A percentile compares a stretch with the other conserved stretches of the same genome.
Conservation (phyloP, 1,139 yeast genomes). For the Blastobotrys ciferrii region DNA sequence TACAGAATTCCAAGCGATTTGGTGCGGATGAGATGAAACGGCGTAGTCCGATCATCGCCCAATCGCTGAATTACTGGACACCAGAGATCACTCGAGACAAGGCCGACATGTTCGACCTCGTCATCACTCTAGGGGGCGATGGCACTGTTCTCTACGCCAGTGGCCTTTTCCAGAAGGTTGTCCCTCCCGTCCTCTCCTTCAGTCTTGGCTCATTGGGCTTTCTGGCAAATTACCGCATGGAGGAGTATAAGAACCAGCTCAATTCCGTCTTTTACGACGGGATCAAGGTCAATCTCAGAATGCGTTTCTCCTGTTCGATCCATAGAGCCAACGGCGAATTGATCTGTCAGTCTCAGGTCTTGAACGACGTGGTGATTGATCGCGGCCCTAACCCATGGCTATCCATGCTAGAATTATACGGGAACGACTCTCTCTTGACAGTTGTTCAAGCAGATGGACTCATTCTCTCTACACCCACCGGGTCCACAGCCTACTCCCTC, state of each 20-base stretch:
- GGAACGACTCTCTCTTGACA: slow-evolving; percentile 75
- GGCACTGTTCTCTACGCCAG: slow-evolving; percentile 85
- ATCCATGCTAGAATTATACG: slow-evolving; percentile 77
- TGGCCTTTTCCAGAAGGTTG: slow-evolving; percentile 72
- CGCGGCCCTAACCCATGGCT: slow-evolving; percentile 89
- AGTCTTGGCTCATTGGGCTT: slow-evolving; percentile 81
- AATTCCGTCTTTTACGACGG: slow-evolving; percentile 61
- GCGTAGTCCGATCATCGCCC: slow-evolving; percentile 25
- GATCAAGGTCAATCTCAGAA: slow-evolving; percentile 72
- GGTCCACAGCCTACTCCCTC: slow-evolving; percentile 85
- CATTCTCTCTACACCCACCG: slow-evolving; percentile 87
- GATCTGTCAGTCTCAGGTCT: slow-evolving; percentile 39
- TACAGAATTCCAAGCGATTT: slow-evolving; percentile 61
- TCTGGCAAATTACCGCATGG: slow-evolving; percentile 50
- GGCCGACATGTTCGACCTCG: slow-evolving; percentile 68
- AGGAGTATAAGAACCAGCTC: slow-evolving; percentile 56
- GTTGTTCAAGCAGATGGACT: slow-evolving; percentile 91
- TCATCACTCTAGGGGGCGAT: slow-evolving; percentile 83
- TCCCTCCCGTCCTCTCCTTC: slow-evolving; percentile 71
- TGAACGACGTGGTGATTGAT: slow-evolving; percentile 81
- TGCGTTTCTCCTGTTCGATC: slow-evolving; percentile 72
- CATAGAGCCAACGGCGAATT: slow-evolving; percentile 49
- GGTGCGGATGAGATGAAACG: slow-evolving; percentile 45
- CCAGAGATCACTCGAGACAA: slow-evolving; percentile 50
- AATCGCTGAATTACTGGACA: slow-evolving; percentile 65